A percentile compares a stretch with the other conserved stretches of the same genome.
phyloP scores from a whole-genome alignment of 176 grass and related monocot species.

The Paspalum vaginatum region DNA sequence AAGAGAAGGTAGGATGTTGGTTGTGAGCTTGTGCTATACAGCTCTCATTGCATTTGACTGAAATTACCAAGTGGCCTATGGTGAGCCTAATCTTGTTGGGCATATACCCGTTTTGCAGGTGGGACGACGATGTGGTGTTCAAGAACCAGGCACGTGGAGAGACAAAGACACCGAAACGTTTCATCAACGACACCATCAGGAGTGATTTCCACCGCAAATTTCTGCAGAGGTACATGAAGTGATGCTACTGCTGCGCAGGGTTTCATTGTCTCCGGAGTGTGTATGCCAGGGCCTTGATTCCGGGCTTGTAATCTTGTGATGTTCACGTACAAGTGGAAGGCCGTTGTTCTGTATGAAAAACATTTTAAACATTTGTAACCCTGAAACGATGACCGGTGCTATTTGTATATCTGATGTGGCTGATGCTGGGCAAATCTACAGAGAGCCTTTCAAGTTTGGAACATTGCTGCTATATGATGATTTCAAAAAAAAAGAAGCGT shows the following conservation, averaged over 20 bases:
- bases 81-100: background rate
- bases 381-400: no score
- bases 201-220: conserved; percentile 98
- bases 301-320: no score
- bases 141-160: conserved; percentile 93
- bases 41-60: background rate
- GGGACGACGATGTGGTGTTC: conserved; percentile 95
- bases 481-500: no score
- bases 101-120: conserved; percentile 43
- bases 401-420: no score
- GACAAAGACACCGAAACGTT: conserved; percentile 82
- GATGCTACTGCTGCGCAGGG: background rate
- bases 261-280: no score
- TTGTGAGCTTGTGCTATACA: background rate
- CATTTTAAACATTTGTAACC: no score
- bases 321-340: no score
- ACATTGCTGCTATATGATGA: no score
- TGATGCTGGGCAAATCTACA: no score
- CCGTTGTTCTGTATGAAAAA: no score
- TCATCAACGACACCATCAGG: conserved; percentile 95
- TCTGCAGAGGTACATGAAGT: conserved; percentile 98
- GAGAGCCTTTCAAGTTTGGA: no score
- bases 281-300: no score
- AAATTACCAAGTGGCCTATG: background rate
- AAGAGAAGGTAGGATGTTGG: conserved; percentile 70